Base-by-base conservation (phyloP, 192 early-diverging fungal genomes). In the Coemansia furcata region DNA sequence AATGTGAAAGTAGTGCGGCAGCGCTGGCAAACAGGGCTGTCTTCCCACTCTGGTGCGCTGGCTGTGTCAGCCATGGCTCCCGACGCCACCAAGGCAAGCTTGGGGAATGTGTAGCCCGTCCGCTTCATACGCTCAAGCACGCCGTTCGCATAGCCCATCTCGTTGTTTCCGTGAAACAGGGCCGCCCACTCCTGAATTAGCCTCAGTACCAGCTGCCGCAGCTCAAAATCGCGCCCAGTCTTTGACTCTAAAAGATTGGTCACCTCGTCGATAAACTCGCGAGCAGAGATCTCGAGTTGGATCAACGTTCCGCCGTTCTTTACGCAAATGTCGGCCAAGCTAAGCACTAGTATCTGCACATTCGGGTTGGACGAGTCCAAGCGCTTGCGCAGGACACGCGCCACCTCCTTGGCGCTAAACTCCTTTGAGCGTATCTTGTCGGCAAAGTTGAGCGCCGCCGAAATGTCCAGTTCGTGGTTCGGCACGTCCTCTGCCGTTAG, bases 31-130 rank as follows among this genome's bases (percentile, higher is more conserved):
- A 94, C 89, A 65, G 94, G 90, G 43, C 91, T 92, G 71, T 98
- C 96, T 8, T 91, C 90, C 98, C 98, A 99, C 71, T 94, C 95
- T 32, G 98, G 96, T 29, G 98, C 95, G 21, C 93, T 94, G 15
- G 85, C 84, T 7, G 95, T 95, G 47, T 98, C 96, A 39, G 96
- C 81, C 73, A 99, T 85, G 55, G 87, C 74, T 66, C 84, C 66
- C 44, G 85, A 77, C 50, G 89, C 77, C 5, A 88, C 72, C 14
- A 85, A 50, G 40, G 87, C 91, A 7, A 89, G 67, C 12, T 87
- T 85, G 26, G 95, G 92, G 60, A 98, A 98, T 8, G 77, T 55
- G 36, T 86, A 84, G 10, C 94, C 90, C 11, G 68, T 67, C 30
- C 87, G 78, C 74, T 94, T 95, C 50, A 98, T 82, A 9, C 86